Base-by-base conservation (phyloP, 2,329 filamentous ascomycete genomes). In the Fusarium metavorans region DNA sequence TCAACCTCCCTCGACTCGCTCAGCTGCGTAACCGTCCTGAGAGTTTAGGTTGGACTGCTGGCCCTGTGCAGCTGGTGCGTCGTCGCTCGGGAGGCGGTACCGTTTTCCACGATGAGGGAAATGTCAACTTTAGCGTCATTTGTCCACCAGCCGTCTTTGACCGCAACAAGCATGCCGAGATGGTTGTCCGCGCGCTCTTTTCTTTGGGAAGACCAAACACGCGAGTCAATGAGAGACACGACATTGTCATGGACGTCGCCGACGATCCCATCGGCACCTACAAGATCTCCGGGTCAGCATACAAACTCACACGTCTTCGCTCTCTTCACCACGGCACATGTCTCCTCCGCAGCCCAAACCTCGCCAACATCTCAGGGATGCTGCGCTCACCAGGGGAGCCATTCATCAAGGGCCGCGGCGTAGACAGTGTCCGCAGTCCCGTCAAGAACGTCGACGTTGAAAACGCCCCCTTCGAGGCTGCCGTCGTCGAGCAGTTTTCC, bases 261-360 rank as follows among this genome's bases (percentile, higher is more conserved):
- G 67, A 67, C 14, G 68, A 73, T 23, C 66, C 71, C 16, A 43
- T 67, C 18, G 59, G 72, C 45, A 87, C 88, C 2, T 90, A 92
- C 80, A 99, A 99, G 82, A 89, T 98, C 13, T 98, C 95, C 0
- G 97, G 97, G 1, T 98, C 95, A 1, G 97, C 97, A 13, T 99
- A 97, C 85, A 98, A 98, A 83, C 87, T 99, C 64, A 98, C 94
- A 0, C 88, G 94, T 27, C 85, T 90, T 58, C 89, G 96, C 52
- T 93, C 95, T 9, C 87, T 99, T 67, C 97, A 99, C 83, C 97
- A 99, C 83, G 97, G 95, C 9, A 99, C 97, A 0, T 97, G 95
- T 78, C 87, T 99, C 50, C 86, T 98, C 3, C 87, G 88, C 37
- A 95, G 94, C 64, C 92, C 93, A 2, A 94, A 97, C 80, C 85